Conservation (phyloP, 305 asterid genomes). For the Fraxinus paxiana region DNA sequence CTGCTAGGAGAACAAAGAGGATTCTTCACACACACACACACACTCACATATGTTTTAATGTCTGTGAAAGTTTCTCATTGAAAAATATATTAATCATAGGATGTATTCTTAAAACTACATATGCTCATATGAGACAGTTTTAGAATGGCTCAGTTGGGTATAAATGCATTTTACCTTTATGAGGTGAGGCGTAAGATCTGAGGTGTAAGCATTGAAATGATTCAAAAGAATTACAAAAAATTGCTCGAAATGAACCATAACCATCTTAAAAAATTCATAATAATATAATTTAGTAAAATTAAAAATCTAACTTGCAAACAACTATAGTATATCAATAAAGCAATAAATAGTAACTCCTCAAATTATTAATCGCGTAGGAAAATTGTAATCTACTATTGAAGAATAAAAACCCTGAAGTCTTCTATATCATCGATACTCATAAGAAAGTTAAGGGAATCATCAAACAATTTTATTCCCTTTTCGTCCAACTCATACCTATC, state of each 20-base stretch:
- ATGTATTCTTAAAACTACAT: not conserved
- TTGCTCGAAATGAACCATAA: not conserved
- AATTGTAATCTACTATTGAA: not conserved
- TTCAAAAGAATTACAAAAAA: not conserved
- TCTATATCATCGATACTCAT: not conserved
- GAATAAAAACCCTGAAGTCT: not conserved
- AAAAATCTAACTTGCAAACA: not conserved
- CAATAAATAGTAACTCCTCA: not conserved
- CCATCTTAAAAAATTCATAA: not conserved
- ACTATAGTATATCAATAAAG: not conserved
- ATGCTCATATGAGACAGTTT: not conserved
- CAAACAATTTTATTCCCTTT: not conserved
- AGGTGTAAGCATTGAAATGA: not conserved
- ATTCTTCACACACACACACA: not conserved
- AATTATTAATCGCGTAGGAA: not conserved
- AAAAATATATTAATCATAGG: not conserved
- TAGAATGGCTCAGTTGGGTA: not conserved
- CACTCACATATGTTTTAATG: not conserved
- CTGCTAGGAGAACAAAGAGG: conserved; percentile 1
- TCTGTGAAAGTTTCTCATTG: not conserved
- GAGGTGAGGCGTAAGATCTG: not conserved
- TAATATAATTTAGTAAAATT: not conserved
- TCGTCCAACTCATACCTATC: not conserved
- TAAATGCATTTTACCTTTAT: not conserved
- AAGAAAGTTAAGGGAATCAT: not conserved